phyloP scores from a whole-genome alignment of 768 basidiomycete genomes.

The Suillus weaverae region DNA sequence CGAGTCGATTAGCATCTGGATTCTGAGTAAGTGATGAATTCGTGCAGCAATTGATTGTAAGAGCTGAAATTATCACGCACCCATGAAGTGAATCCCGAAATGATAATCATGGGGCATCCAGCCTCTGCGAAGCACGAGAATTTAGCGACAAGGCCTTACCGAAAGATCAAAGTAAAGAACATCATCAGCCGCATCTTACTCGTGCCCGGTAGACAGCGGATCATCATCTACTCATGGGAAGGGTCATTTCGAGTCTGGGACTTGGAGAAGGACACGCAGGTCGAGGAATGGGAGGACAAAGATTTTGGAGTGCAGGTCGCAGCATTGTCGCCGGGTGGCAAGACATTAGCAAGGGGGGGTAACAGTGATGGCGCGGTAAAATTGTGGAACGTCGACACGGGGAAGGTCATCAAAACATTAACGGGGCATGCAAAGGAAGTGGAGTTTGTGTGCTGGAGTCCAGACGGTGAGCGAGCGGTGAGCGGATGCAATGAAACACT shows the following conservation, averaged over 20 bases:
- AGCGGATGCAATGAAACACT: too few relatives aligned
- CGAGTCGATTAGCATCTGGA: too few relatives aligned
- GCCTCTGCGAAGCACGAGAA: too few relatives aligned
- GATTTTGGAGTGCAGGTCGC: rapidly evolving
- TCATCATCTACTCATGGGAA: neutral
- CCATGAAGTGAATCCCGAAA: too few relatives aligned
- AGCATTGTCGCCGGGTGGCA: neutral
- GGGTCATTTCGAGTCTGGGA: neutral
- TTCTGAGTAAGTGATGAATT: too few relatives aligned
- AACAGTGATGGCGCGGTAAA: neutral
- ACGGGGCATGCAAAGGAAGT: neutral
- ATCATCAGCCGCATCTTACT: too few relatives aligned
- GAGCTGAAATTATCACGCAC: too few relatives aligned
- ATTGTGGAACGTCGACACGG: neutral
- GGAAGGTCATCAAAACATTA: neutral
- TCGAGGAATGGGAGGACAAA: neutral
- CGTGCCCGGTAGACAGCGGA: too few relatives aligned
- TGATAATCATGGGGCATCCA: too few relatives aligned
- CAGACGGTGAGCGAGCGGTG: neutral
- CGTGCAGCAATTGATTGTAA: too few relatives aligned
- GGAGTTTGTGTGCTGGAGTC: neutral
- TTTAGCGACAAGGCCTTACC: too few relatives aligned
- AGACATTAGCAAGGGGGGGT: neutral
- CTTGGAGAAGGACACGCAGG: neutral
- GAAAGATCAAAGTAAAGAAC: too few relatives aligned